Conservation (phyloP, 495 filamentous ascomycete genomes). For the Podospora pseudocomata region DNA sequence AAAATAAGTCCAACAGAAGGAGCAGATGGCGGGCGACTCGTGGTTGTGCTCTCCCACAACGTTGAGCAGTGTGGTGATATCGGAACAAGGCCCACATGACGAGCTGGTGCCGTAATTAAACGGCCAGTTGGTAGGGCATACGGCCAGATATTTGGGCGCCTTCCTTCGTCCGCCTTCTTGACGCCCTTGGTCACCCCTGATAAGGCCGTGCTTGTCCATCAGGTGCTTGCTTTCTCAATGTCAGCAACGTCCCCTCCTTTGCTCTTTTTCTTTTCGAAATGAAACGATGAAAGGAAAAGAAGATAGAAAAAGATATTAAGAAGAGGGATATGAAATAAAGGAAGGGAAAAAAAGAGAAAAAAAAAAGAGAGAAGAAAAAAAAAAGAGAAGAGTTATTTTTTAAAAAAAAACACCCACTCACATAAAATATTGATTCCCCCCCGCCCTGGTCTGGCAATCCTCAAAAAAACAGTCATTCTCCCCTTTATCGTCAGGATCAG, state of each 20-base stretch:
- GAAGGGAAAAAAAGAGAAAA: too few species aligned
- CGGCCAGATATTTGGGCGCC: constrained; percentile 13
- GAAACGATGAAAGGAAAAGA: too few species aligned
- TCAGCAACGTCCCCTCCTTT: not conserved
- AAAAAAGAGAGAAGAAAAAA: too few species aligned
- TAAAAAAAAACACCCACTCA: not conserved
- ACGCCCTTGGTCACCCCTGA: constrained; percentile 15
- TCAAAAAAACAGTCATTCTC: constrained; percentile 17
- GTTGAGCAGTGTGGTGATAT: constrained; percentile 5
- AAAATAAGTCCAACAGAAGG: constrained; percentile 16
- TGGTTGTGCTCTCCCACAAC: constrained; percentile 9
- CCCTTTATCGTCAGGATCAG: constrained; percentile 6
- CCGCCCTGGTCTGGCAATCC: constrained; percentile 4
- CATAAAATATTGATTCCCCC: constrained; percentile 9
- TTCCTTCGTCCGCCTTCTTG: constrained; percentile 8
- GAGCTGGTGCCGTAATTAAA: constrained; percentile 8
- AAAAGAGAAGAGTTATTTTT: too few species aligned
- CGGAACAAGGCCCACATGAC: constrained; percentile 5
- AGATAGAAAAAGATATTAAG: too few species aligned
- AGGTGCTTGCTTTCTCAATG: constrained; percentile 10
- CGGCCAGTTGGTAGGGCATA: constrained; percentile 19
- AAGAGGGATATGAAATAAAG: too few species aligned
- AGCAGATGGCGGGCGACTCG: constrained; percentile 15
- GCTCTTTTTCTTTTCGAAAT: too few species aligned
- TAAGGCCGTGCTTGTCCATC: constrained; percentile 10